These are phyloP conservation scores for Nannochloropsis granulata DNA, from an alignment of 108 stramenopile species.

Conservation along the genomic window DNA sequence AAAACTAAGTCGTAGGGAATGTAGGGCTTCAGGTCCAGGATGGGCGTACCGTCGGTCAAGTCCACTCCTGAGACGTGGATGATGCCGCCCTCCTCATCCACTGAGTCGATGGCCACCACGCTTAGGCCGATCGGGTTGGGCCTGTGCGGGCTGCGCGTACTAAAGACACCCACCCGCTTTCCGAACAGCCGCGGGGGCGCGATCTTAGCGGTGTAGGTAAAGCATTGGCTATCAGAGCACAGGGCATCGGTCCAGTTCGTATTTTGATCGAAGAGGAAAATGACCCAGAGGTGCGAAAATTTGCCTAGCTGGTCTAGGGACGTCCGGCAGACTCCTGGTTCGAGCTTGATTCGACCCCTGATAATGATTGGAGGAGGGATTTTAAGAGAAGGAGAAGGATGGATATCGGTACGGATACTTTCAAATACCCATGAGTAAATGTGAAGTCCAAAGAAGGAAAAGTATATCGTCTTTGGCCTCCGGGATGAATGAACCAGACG, in stretches of 20 bases:
- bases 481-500: not conserved
- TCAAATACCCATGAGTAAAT: not conserved
- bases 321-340: not conserved
- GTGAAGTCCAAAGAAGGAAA: too few relatives aligned
- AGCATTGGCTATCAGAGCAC: constrained; percentile 7
- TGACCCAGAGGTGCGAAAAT: constrained; percentile 75
- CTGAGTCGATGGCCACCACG: constrained; percentile 53
- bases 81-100: constrained; percentile 13
- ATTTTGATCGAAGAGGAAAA: constrained; percentile 91
- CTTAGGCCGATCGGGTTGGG: constrained; percentile 82
- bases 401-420: not conserved
- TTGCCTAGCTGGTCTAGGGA: constrained; percentile 41
- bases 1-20: constrained; percentile 15
- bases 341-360: constrained; percentile 7
- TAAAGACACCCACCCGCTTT: constrained; percentile 65
- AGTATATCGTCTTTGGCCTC: not conserved
- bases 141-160: constrained; percentile 87
- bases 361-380: not conserved
- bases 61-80: constrained; percentile 14
- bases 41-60: constrained; percentile 18
- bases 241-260: constrained; percentile 45
- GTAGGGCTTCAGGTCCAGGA: constrained; percentile 24
- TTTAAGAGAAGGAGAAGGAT: too few relatives aligned
- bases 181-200: constrained; percentile 42
- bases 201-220: constrained; percentile 20